phyloP scores from a whole-genome alignment of 345 rosid species.

The Brassica cretica region DNA sequence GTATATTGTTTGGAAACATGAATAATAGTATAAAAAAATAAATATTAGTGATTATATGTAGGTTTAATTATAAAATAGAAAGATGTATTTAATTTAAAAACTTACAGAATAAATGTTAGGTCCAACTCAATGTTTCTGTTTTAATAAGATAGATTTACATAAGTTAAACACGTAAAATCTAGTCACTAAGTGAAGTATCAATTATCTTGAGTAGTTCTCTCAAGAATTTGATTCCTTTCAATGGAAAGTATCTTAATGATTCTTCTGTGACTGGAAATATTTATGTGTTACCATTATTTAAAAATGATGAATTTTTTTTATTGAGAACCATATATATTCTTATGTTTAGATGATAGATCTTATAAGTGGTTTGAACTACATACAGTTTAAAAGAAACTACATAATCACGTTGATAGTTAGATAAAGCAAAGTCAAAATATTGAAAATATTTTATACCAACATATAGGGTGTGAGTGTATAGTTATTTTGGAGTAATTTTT shows the following conservation, averaged over 20 bases:
- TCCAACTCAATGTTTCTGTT: no score
- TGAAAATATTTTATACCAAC: no score
- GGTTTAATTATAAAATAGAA: no score
- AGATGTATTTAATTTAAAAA: no score
- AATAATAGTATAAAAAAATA: no score
- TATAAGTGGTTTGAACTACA: neutral
- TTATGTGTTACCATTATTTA: neutral
- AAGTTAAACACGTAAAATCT: neutral
- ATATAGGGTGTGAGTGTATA: neutral
- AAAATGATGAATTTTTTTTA: neutral
- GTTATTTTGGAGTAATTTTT: neutral
- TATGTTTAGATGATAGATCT: neutral
- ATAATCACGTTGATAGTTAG: no score
- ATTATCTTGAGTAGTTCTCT: neutral
- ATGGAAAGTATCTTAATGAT: constrained; percentile 5
- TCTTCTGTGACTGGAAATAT: neutral
- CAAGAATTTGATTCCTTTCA: neutral
- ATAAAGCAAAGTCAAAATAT: no score
- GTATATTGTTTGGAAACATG: no score
- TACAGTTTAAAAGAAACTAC: no score
- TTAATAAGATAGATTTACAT: neutral
- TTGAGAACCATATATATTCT: neutral
- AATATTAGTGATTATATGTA: no score
- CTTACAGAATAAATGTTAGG: no score
- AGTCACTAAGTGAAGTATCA: constrained; percentile 3